Base-by-base conservation (phyloP, 2,329 filamentous ascomycete species). In the Alternaria consortialis region DNA sequence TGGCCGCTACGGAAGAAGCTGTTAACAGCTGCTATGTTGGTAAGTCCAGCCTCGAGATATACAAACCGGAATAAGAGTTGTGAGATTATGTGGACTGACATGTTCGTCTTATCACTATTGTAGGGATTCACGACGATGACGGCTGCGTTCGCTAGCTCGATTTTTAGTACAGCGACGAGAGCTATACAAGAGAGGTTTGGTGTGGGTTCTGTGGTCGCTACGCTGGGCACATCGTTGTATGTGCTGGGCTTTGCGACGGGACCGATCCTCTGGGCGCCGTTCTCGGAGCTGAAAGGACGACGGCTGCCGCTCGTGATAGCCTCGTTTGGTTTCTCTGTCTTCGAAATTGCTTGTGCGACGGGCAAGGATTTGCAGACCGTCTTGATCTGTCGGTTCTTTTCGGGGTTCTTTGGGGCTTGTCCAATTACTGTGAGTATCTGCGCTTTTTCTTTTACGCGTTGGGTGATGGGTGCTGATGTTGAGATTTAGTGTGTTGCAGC, bases 1-100 rank as follows among this genome's bases (percentile, higher is more conserved):
- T 97, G 93, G 93, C 85, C 91, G 0, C 73, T 91, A 55, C 86
- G 82, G 74, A 94, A 91, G 82, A 97, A 97, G 88, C 51, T 93
- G 39, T 69, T 86, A 5, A 91, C 89, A 0, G 87, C 88, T 20
- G 84, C 84, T 40, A 89, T 93, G 70, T 81, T 94, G 7, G 20
- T 20, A 20, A 20, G 20, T 20, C 20, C 20, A 20, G 20, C 20
- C 20, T 20, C 20, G 20, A 20, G 20, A 20, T 20, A 20, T 20
- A 20, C 20, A 20, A 20, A 20, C 20, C 20, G 2, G 20, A 20
- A 20, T 20, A 20, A 20, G 20, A 20, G 20, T 20, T 20, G 20
- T 40, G 4, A 23, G 11, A 2, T 40, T 2, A 40, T 13, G 0
- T 42, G 7, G 5, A 42, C 39, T 42, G 2, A 42, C 17, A 0